phyloP scores from a whole-genome alignment of 129 eudicot genomes.

The Artemisia annua region DNA sequence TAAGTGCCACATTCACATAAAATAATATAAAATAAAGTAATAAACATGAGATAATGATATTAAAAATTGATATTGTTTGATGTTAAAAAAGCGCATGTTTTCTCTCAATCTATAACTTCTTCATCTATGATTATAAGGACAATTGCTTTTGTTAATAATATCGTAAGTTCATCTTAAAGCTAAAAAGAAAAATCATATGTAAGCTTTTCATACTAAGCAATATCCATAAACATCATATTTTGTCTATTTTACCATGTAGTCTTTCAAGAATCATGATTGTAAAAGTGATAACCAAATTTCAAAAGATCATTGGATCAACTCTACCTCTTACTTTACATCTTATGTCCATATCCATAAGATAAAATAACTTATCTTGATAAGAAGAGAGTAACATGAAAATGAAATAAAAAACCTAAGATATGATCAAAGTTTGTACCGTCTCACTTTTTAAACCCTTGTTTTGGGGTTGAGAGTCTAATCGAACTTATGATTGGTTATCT shows the following conservation, averaged over 20 bases:
- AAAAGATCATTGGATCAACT: background rate
- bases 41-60: too few relatives aligned
- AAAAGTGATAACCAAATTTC: background rate
- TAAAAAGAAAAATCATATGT: too few relatives aligned
- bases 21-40: too few relatives aligned
- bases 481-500: background rate
- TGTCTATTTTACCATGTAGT: background rate
- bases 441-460: background rate
- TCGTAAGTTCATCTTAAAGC: too few relatives aligned
- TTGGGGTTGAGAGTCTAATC: background rate
- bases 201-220: too few relatives aligned
- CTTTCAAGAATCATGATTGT: background rate
- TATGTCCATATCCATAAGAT: background rate
- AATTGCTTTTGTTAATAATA: too few relatives aligned
- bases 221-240: background rate
- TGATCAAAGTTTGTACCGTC: background rate
- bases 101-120: too few relatives aligned
- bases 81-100: too few relatives aligned
- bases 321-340: conserved; percentile 5
- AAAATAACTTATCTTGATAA: conserved; percentile 21
- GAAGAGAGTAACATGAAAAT: conserved; percentile 2
- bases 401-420: background rate
- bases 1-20: too few relatives aligned
- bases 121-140: too few relatives aligned
- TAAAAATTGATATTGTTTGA: too few relatives aligned